A percentile compares a stretch with the other conserved stretches of the same genome.
phyloP scores from a whole-genome alignment of 106 monocot genomes.

The Acanthochlamys bracteata region DNA sequence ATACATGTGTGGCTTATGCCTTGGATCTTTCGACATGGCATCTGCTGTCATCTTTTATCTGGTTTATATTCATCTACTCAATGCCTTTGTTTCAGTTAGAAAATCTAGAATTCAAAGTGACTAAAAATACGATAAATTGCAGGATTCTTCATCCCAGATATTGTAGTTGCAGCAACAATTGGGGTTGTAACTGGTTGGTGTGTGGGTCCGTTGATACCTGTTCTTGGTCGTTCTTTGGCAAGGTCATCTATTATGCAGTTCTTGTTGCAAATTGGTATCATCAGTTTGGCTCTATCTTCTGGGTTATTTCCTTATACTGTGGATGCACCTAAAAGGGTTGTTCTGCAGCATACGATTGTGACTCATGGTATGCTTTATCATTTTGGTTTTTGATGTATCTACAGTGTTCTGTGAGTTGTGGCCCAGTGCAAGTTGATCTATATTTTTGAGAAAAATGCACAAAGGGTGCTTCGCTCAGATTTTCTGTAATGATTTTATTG shows the following conservation, averaged over 20 bases:
- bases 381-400: too few species aligned
- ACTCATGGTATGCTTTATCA: conserved; percentile 44
- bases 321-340: conserved; percentile 87
- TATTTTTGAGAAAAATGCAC: too few species aligned
- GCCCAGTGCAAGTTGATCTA: too few species aligned
- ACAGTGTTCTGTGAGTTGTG: too few species aligned
- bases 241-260: conserved; percentile 51
- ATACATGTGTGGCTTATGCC: too few species aligned
- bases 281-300: conserved; percentile 69
- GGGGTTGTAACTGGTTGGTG: conserved; percentile 80
- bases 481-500: too few species aligned
- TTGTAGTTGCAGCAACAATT: conserved; percentile 67
- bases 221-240: conserved; percentile 65
- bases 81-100: too few species aligned
- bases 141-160: conserved; percentile 91
- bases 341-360: conserved; percentile 69
- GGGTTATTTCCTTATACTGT: conserved; percentile 82
- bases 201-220: conserved; percentile 72
- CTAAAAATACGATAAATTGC: conserved; percentile 10
- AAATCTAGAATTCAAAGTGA: too few species aligned
- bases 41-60: too few species aligned
- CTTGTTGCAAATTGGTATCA: conserved; percentile 62
- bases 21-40: too few species aligned
- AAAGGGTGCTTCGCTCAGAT: too few species aligned
- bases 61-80: too few species aligned